Conservation (phyloP, 2,329 filamentous ascomycete species). For the Colletotrichum tabaci region DNA sequence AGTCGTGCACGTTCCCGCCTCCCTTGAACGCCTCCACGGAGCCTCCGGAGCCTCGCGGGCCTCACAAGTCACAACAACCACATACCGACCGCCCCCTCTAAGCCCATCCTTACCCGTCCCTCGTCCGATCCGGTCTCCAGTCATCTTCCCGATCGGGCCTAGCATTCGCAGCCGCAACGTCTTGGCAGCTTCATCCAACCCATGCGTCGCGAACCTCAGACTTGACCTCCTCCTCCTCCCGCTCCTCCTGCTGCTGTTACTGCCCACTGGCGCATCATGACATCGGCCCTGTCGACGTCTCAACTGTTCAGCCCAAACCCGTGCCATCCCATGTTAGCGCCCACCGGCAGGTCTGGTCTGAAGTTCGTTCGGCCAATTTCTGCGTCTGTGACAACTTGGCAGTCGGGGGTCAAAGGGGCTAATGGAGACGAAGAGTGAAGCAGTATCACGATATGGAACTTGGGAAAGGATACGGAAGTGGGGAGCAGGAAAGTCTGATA, state of each 20-base stretch:
- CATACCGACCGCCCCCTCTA: neutral
- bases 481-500: neutral
- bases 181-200: conserved; percentile 42
- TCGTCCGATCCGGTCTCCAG: conserved; percentile 16
- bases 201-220: conserved; percentile 29
- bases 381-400: conserved; percentile 17
- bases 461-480: neutral
- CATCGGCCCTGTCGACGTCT: conserved; percentile 22
- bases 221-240: neutral
- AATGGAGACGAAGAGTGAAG: neutral
- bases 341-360: conserved; percentile 6
- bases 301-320: conserved; percentile 25
- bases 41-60: conserved; percentile 29
- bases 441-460: conserved; percentile 14
- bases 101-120: conserved; percentile 22
- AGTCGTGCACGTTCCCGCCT: neutral
- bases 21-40: neutral
- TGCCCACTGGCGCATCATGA: neutral
- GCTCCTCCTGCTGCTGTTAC: too few relatives aligned
- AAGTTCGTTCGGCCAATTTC: conserved; percentile 6
- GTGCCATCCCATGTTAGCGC: conserved; percentile 31
- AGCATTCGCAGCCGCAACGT: conserved; percentile 34
- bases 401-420: neutral
- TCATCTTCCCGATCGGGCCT: conserved; percentile 23
- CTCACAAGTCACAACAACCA: conserved; percentile 15